Base-by-base conservation (phyloP, 305 asterid genomes). In the Ajuga reptans region DNA sequence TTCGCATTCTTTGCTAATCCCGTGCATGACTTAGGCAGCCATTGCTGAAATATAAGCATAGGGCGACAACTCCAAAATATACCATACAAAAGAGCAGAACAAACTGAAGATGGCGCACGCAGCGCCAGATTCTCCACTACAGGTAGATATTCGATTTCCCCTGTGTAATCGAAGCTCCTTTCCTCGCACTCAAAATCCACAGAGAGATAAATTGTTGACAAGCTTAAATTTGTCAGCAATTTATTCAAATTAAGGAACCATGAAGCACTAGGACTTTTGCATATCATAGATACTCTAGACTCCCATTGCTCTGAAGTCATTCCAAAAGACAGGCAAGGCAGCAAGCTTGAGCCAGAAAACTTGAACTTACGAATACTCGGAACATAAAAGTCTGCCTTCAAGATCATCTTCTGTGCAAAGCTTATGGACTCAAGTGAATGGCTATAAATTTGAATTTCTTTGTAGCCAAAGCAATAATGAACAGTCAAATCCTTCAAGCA, bases 401-500 rank as follows among this genome's bases (percentile, higher is more conserved):
- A 27, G 39, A 8, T 2, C 6, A 5, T 5, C 8, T 1, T 1
- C 3, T 27, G 14, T 0, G 1, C 21, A 0, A 71, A 3, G 31
- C 15, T 60, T 17, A 71, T 15, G 61, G 11, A 14, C 71, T 42
- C 52, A 15, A 76, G 74, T 14, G 68, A 54, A 7, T 10, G 18
- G 36, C 72, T 75, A 7, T 11, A 12, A 31, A 76, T 57, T 16
- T 65, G 4, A 11, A 57, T n/a, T 12, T 1, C 8, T 9, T 4
- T 10, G 46, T 9, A 9, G 31, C 73, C 16, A 4, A 1, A 0
- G 70, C 73, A 58, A 9, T 10, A 0, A 0, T 0, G 0, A 3
- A 76, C 11, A 4, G 37, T 16, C 69, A 77, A 58, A 4, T 77
- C 60, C 39, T 52, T 41, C 29, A 77, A 4, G 66, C 67, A 72